Evolutionary conservation across 306 rosid genomes (phyloP), one percentile per base, ranked within the genome.

Genomic region (Sicyos edulis): DNA sequence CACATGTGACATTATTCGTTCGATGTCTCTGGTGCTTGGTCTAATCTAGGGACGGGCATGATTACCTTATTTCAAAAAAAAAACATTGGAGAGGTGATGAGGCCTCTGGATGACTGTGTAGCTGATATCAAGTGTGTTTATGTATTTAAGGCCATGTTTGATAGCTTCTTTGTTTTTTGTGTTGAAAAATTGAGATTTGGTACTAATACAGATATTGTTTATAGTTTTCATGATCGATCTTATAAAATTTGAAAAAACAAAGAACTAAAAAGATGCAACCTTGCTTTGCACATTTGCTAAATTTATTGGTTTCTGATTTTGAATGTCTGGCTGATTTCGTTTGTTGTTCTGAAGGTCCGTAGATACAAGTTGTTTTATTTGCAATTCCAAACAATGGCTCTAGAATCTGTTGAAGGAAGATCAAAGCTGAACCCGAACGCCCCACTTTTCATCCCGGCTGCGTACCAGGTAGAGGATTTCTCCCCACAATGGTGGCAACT

Each of bases 401-500:
- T 49, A 21, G 72, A 42, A 68, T 68, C 56, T 49, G 72, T 66
- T 51, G 85, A 87, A 82, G 85, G 86, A 86, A 83, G 90, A 66
- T 89, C 96, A 42, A 64, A 88, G 19, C 78, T 92, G 78, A 92
- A 92, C 79, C 97, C 96, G 2, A 78, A 89, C 54, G 97, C 97
- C 14, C 95, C 97, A 13, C 93, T 86, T 47, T 92, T 83, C 75
- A 72, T 92, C 71, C 97, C 96, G 0, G 87, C 95, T 45, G 95
- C 90, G 1, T 85, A 86, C 50, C 88, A 78, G 78, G 96, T 92
- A 82, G 97, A 92, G 80, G 97, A 92, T 85, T 92, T 92, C 67
- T 89, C 97, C 54, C 92, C 96, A 2, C 95, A 92, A 79, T 89
- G 97, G 97, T 92, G 97, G 95, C 92, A 89, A 69, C 75, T 89